A percentile compares a stretch with the other conserved stretches of the same genome.
Conservation (phyloP, 2,329 filamentous ascomycete genomes). For the Claviceps pazoutovae region DNA sequence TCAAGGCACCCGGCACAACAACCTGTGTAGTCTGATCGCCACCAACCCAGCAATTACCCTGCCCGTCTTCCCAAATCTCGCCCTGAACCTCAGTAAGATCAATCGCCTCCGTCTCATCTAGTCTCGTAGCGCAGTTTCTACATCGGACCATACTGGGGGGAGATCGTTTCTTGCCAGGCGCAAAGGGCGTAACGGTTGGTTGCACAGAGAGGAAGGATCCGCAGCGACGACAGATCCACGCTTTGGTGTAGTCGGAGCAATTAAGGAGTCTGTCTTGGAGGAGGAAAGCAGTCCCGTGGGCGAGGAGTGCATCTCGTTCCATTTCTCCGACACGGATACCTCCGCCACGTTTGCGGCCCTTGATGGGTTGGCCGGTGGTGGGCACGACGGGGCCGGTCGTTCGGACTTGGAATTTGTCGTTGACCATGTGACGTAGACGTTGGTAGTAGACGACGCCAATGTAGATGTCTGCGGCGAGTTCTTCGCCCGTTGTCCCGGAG, state of each 20-base stretch:
- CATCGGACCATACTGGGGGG: slow-evolving; percentile 61
- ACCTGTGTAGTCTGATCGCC: slow-evolving; percentile 86
- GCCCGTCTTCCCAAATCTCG: slow-evolving; percentile 86
- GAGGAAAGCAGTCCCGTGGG: slow-evolving; percentile 88
- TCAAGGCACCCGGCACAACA: slow-evolving; percentile 82
- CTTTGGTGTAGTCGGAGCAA: slow-evolving; percentile 83
- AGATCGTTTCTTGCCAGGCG: slow-evolving; percentile 47
- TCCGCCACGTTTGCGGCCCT: slow-evolving; percentile 88
- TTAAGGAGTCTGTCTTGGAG: slow-evolving; percentile 93
- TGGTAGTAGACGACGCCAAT: slow-evolving; percentile 97
- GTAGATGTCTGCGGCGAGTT: slow-evolving; percentile 90
- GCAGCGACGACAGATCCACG: slow-evolving; percentile 80
- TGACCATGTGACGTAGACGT: slow-evolving; percentile 96
- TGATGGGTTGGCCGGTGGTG: slow-evolving; percentile 90
- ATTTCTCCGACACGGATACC: slow-evolving; percentile 99
- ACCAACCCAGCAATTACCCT: slow-evolving; percentile 70
- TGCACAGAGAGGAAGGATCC: slow-evolving; percentile 85
- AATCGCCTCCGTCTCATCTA: slow-evolving; percentile 43
- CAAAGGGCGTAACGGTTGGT: slow-evolving; percentile 55
- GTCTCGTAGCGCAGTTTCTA: slow-evolving; percentile 55
- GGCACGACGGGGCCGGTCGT: slow-evolving; percentile 87
- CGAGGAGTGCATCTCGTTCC: slow-evolving; percentile 90
- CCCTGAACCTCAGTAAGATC: slow-evolving; percentile 44
- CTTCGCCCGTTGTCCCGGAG: slow-evolving; percentile 87
- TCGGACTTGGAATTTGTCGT: slow-evolving; percentile 97